Conservation (phyloP, 371 early-diverging fungal genomes). For the Coemansia sp. region DNA sequence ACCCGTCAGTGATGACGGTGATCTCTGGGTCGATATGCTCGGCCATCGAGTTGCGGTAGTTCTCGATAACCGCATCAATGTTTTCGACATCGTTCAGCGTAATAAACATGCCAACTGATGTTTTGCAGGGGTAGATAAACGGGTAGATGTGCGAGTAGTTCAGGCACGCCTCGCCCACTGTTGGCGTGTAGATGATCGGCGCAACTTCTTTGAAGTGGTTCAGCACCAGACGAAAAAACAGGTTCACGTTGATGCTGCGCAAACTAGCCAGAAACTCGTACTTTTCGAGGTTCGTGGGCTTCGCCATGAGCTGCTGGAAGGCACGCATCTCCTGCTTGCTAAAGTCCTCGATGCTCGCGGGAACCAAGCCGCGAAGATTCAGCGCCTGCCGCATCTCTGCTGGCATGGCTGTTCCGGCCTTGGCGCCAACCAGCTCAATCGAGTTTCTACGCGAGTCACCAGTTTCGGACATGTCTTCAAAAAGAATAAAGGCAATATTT, state of each 20-base stretch:
- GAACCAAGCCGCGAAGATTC: conserved; percentile 67
- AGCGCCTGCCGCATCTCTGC: conserved; percentile 56
- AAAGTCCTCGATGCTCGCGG: conserved; percentile 68
- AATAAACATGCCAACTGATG: conserved; percentile 83
- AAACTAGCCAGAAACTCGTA: conserved; percentile 77
- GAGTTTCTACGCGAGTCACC: conserved; percentile 40
- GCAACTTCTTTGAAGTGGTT: conserved; percentile 76
- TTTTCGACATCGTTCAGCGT: conserved; percentile 71
- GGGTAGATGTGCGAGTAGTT: conserved; percentile 86
- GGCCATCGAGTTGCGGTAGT: conserved; percentile 55
- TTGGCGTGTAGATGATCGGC: conserved; percentile 88
- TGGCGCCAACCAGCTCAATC: conserved; percentile 35
- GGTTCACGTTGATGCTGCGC: conserved; percentile 70
- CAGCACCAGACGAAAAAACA: conserved; percentile 77
- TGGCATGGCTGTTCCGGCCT: conserved; percentile 51
- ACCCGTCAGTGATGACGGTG: conserved; percentile 93
- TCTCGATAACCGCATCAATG: conserved; percentile 69
- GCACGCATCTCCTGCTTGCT: conserved; percentile 73
- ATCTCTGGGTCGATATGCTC: conserved; percentile 55
- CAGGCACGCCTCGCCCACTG: conserved; percentile 87
- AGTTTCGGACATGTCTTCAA: conserved; percentile 10
- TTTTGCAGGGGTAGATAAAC: conserved; percentile 72
- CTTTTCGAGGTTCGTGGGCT: conserved; percentile 68
- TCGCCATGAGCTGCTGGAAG: conserved; percentile 64
- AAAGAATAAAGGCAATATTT: not conserved